Base-by-base conservation (phyloP, 345 rosid genomes). In the Euphorbia lathyris region DNA sequence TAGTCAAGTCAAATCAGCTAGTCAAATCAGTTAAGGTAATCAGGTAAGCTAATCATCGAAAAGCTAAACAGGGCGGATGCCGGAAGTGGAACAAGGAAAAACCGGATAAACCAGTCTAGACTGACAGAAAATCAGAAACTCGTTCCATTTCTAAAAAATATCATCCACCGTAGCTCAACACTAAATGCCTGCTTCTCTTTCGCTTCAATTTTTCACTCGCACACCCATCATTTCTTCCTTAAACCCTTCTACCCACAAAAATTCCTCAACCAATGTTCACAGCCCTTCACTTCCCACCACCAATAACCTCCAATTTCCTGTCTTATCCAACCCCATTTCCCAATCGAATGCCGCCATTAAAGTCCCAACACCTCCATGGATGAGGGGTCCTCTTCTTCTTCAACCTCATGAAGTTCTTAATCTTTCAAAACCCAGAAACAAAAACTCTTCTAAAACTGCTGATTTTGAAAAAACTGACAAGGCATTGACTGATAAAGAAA, bases 301-400 rank as follows among this genome's bases (percentile, higher is more conserved):
- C 65, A 63, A 36, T 52, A 66, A 26, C 68, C 63, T 74, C 1
- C 70, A 78, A 30, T 40, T 68, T 62, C 66, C 77, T 5, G 58
- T 61, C 67, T 71, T 69, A 27, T 34, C 74, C 29, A 67, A 32
- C 10, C 72, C 79, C 45, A 60, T n/a, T 45, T 72, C 74, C 27
- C 65, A 66, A 19, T 40, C 77, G 13, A 71, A 42, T 34, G 72
- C 66, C 71, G 20, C 79, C 74, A 65, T 75, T 58, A 83, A 63
- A 77, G 53, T 74, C 65, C 87, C 91, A 25, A 82, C 88, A 3
- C 80, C 97, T 74, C 97, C 97, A 57, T 89, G 96, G 97, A 85
- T 86, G 86, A 84, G 76, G 68, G 79, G 81, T 74, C 84, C 90
- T 58, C 79, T 84, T 59, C 77, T 84, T 65, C 84, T 80, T 68